These are phyloP conservation scores for Taphrina populina DNA, from an alignment of 1,139 yeast genomes.

Conservation along the genomic window DNA sequence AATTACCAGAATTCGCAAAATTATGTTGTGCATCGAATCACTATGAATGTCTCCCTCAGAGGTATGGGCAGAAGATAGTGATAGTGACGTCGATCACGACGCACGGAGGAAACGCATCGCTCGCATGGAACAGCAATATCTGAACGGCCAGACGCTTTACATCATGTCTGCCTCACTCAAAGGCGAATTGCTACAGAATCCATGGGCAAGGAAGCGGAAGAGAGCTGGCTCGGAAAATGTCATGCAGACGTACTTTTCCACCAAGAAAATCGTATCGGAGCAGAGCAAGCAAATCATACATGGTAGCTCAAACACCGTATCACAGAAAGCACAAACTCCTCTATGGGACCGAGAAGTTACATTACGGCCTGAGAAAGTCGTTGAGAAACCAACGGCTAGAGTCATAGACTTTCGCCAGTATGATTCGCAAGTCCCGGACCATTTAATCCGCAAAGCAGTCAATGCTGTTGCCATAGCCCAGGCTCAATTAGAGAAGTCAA, in stretches of 20 bases:
- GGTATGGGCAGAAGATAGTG: slow-evolving; percentile 24
- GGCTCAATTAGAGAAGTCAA: too few species aligned
- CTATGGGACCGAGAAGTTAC: slow-evolving; percentile 1
- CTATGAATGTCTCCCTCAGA: slow-evolving; percentile 13
- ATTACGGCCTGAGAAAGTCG: not conserved
- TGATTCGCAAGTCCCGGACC: slow-evolving; percentile 9
- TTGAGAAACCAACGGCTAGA: slow-evolving; percentile 11
- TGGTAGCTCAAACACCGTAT: not conserved
- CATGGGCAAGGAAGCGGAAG: slow-evolving; percentile 28
- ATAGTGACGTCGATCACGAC: slow-evolving; percentile 3
- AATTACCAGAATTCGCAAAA: too few species aligned
- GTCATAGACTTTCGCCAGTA: slow-evolving; percentile 8
- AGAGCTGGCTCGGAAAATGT: not conserved
- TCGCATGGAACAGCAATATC: slow-evolving; percentile 6
- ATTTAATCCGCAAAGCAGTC: too few species aligned
- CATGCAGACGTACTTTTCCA: not conserved
- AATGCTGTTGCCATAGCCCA: too few species aligned
- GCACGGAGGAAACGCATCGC: slow-evolving; percentile 3
- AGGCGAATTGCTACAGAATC: slow-evolving; percentile 4
- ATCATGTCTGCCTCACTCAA: slow-evolving; percentile 20
- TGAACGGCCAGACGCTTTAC: slow-evolving; percentile 7
- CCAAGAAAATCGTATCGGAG: not conserved
- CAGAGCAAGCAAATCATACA: not conserved
- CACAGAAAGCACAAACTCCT: not conserved
- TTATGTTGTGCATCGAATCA: too few species aligned